These are phyloP conservation scores for Xeromyces bisporus DNA, from an alignment of 495 filamentous ascomycete species.

Conservation along the genomic window DNA sequence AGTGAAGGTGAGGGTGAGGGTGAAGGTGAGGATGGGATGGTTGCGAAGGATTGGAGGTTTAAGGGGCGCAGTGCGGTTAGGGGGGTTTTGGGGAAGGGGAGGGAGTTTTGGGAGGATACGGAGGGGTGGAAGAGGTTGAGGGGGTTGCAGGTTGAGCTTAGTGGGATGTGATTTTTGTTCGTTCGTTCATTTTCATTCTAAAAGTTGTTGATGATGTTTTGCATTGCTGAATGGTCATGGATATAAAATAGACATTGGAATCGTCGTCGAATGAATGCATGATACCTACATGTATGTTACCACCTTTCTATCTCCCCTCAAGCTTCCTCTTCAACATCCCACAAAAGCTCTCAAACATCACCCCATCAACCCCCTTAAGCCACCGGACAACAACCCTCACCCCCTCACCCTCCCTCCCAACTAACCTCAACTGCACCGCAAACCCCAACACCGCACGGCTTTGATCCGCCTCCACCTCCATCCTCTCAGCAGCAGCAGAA, in stretches of 20 bases:
- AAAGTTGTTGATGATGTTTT: too few species aligned
- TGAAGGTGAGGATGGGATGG: constrained; percentile 20
- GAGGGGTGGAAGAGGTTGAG: constrained; percentile 50
- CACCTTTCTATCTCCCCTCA: constrained; percentile 10
- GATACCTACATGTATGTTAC: too few species aligned
- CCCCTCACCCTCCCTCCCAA: constrained; percentile 9
- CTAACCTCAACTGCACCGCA: constrained; percentile 21
- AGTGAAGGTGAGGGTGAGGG: constrained; percentile 6
- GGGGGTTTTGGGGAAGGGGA: constrained; percentile 66
- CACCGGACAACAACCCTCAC: constrained; percentile 42
- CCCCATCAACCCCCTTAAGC: constrained; percentile 56
- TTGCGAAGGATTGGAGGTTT: constrained; percentile 54
- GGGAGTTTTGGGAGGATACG: constrained; percentile 65
- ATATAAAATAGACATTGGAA: too few species aligned
- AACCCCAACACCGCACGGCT: constrained; percentile 32
- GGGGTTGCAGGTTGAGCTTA: constrained; percentile 27
- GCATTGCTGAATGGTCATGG: too few species aligned
- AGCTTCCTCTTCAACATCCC: constrained; percentile 55
- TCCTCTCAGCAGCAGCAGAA: constrained; percentile 3
- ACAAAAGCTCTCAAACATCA: constrained; percentile 77
- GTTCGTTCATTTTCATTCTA: too few species aligned
- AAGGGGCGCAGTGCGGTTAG: constrained; percentile 74
- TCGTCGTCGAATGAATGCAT: too few species aligned
- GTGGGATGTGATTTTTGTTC: too few species aligned
- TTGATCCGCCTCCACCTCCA: constrained; percentile 13